phyloP scores from a whole-genome alignment of 768 basidiomycete species.

The Leccinellum albellum region DNA sequence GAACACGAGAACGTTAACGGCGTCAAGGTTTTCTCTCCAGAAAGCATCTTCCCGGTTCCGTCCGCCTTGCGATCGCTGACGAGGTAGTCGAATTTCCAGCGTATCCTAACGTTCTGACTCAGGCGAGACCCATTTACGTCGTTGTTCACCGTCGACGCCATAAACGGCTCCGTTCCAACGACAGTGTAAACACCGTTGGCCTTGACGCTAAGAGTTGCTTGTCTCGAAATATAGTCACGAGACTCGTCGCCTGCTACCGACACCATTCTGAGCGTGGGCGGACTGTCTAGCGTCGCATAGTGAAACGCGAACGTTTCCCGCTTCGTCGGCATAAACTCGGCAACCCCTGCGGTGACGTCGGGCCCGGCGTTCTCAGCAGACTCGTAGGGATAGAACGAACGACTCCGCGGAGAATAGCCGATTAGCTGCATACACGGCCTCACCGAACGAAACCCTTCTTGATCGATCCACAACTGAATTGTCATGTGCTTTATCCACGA shows the following conservation, averaged over 20 bases:
- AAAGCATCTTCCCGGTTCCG: slow-evolving; percentile 40
- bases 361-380: slow-evolving; percentile 25
- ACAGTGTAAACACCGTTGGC: slow-evolving; percentile 74
- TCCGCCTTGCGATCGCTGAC: slow-evolving; percentile 58
- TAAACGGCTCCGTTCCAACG: slow-evolving; percentile 54
- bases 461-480: slow-evolving; percentile 73
- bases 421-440: slow-evolving; percentile 55
- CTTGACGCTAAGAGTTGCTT: slow-evolving; percentile 67
- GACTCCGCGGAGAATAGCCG: slow-evolving; percentile 42
- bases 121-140: slow-evolving; percentile 15
- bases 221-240: slow-evolving; percentile 71
- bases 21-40: slow-evolving; percentile 69
- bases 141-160: slow-evolving; percentile 13
- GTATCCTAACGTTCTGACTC: slow-evolving; percentile 39
- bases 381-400: slow-evolving; percentile 26
- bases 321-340: slow-evolving; percentile 60
- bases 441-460: slow-evolving; percentile 74
- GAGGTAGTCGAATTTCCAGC: slow-evolving; percentile 79
- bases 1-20: slow-evolving; percentile 76
- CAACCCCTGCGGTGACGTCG: slow-evolving; percentile 43
- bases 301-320: slow-evolving; percentile 67
- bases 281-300: slow-evolving; percentile 60
- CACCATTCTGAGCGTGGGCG: slow-evolving; percentile 68
- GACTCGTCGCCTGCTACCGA: slow-evolving; percentile 64
- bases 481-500: slow-evolving; percentile 51